Percentiles rank a stretch among this genome's conserved stretches.
These are phyloP conservation scores for Sporothrix luriei DNA, from an alignment of 2,329 filamentous ascomycete species.

Conservation along the genomic window DNA sequence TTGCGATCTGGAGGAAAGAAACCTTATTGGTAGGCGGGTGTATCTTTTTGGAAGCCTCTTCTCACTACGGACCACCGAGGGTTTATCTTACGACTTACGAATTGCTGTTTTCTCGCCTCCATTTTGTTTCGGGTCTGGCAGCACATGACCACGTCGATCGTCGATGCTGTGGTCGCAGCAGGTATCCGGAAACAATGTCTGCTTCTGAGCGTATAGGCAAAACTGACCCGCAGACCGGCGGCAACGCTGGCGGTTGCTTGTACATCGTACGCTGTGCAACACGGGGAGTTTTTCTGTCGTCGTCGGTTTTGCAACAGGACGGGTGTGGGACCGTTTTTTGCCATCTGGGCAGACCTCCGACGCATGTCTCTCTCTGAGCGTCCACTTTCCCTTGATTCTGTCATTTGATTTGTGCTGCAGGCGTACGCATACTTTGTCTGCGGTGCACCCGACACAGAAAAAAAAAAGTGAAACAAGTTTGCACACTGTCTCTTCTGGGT, in stretches of 20 bases:
- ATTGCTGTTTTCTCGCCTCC: neutral
- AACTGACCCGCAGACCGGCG: neutral
- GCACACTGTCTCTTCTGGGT: too few relatives aligned
- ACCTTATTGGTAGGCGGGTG: conserved; percentile 4
- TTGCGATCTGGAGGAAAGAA: neutral
- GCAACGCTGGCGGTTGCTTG: neutral
- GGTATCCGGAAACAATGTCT: neutral
- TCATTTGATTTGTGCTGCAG: neutral
- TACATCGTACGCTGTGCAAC: neutral
- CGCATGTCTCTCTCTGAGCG: neutral
- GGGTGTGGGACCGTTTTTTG: neutral
- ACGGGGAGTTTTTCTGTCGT: neutral
- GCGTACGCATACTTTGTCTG: neutral
- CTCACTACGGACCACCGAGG: neutral
- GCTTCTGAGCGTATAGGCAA: neutral
- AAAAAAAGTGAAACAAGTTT: conserved; percentile 14
- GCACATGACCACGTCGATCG: conserved; percentile 15
- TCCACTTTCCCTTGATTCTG: neutral
- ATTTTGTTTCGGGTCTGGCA: conserved; percentile 7
- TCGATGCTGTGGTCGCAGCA: neutral
- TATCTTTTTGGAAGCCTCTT: neutral
- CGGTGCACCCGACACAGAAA: neutral
- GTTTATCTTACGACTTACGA: too few relatives aligned
- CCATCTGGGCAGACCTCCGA: neutral
- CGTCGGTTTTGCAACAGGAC: neutral